phyloP scores from a whole-genome alignment of 1,284 basidiomycete species.

The Irpex lacteus region DNA sequence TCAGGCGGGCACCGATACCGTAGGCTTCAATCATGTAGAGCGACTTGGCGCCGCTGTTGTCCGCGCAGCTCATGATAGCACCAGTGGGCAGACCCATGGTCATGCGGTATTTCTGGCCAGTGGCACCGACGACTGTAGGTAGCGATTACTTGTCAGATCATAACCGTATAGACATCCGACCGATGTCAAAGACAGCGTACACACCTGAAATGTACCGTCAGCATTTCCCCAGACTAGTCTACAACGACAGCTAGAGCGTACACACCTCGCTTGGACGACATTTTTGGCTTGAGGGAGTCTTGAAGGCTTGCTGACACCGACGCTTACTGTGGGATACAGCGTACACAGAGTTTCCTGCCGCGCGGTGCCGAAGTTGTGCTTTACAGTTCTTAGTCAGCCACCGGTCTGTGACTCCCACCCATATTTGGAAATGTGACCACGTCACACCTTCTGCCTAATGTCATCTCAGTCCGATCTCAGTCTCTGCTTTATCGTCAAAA shows the following conservation, averaged over 20 bases:
- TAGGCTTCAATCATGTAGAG: constrained; percentile 89
- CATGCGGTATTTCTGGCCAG: constrained; percentile 97
- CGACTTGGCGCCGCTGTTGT: constrained; percentile 99
- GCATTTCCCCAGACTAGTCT: constrained; percentile 10
- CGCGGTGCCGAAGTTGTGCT: constrained; percentile 25
- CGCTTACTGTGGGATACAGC: constrained; percentile 14
- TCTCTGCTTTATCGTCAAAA: too few species aligned
- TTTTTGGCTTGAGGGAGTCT: constrained; percentile 27
- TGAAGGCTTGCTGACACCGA: constrained; percentile 27
- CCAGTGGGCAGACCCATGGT: constrained; percentile 97
- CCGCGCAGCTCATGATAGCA: constrained; percentile 98
- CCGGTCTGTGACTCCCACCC: background rate
- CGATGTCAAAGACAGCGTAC: constrained; percentile 9
- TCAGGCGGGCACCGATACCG: constrained; percentile 94
- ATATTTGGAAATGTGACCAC: background rate
- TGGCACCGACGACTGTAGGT: constrained; percentile 40
- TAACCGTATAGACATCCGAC: constrained; percentile 28
- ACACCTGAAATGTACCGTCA: constrained; percentile 20
- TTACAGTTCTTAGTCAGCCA: constrained; percentile 31
- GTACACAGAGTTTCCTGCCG: constrained; percentile 25
- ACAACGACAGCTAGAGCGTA: constrained; percentile 1
- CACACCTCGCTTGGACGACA: constrained; percentile 31
- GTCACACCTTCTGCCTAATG: background rate
- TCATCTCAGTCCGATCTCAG: too few species aligned
- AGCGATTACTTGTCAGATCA: constrained; percentile 13